A percentile compares a stretch with the other conserved stretches of the same genome.
These are phyloP conservation scores for Globisporangium paroecandrum DNA, from an alignment of 352 stramenopile species.

Conservation along the genomic window DNA sequence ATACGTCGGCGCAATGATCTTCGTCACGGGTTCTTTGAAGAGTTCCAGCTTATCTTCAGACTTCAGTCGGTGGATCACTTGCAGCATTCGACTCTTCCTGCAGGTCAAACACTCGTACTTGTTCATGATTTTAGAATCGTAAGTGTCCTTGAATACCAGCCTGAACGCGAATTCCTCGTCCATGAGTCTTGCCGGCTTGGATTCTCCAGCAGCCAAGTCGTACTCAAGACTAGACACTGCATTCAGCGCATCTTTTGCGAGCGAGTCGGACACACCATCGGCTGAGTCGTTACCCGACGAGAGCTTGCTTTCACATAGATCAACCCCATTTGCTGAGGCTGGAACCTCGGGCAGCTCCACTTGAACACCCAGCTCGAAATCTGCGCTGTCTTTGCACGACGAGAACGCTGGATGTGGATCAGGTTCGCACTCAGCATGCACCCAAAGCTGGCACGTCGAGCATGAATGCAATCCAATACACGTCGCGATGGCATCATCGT, in stretches of 20 bases:
- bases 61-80: slow-evolving; percentile 54
- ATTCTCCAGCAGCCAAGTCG: slow-evolving; percentile 11
- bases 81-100: slow-evolving; percentile 70
- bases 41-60: slow-evolving; percentile 85
- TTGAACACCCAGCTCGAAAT: slow-evolving; percentile 56
- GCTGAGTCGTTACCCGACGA: not conserved
- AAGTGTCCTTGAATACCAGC: slow-evolving; percentile 57
- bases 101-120: slow-evolving; percentile 87
- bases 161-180: slow-evolving; percentile 65
- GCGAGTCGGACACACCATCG: not conserved
- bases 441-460: slow-evolving; percentile 74
- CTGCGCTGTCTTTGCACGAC: slow-evolving; percentile 20
- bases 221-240: not conserved
- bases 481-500: slow-evolving; percentile 38
- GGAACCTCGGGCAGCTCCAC: slow-evolving; percentile 24
- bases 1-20: slow-evolving; percentile 91
- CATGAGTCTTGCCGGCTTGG: slow-evolving; percentile 46
- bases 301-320: not conserved
- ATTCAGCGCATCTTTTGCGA: not conserved
- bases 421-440: slow-evolving; percentile 76
- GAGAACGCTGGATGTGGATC: slow-evolving; percentile 64
- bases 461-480: slow-evolving; percentile 63
- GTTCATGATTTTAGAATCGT: slow-evolving; percentile 66
- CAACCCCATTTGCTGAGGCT: not conserved
- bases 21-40: slow-evolving; percentile 93